phyloP scores from a whole-genome alignment of 768 basidiomycete genomes.

The Lactifluus volemus region DNA sequence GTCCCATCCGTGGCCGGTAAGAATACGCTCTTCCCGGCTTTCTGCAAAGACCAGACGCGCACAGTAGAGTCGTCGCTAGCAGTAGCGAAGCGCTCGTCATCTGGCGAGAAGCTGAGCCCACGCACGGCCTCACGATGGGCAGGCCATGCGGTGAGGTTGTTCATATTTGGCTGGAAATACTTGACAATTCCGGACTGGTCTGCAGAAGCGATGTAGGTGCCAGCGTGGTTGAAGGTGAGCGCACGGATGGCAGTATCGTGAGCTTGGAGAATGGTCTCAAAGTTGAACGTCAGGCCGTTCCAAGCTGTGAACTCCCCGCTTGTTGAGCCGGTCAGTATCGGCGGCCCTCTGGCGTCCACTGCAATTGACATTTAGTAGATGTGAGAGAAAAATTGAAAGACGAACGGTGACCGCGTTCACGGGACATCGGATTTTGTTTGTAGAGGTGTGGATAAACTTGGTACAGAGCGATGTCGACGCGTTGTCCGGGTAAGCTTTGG shows the following conservation, averaged over 20 bases:
- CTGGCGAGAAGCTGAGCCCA: conserved; percentile 34
- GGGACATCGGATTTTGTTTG: conserved; percentile 96
- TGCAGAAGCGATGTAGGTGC: conserved; percentile 85
- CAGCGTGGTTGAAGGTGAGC: conserved; percentile 71
- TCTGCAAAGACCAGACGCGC: conserved; percentile 91
- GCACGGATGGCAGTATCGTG: conserved; percentile 78
- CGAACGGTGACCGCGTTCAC: conserved; percentile 91
- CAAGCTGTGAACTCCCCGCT: conserved; percentile 98
- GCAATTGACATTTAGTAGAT: not conserved
- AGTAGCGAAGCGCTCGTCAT: conserved; percentile 87
- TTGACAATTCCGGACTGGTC: conserved; percentile 95
- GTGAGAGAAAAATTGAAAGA: conserved; percentile 19
- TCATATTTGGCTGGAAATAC: conserved; percentile 99
- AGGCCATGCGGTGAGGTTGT: conserved; percentile 90
- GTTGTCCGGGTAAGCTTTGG: conserved; percentile 87
- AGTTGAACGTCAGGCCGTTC: conserved; percentile 93
- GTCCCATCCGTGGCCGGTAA: conserved; percentile 98
- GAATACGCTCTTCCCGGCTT: conserved; percentile 76
- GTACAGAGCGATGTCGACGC: conserved; percentile 91
- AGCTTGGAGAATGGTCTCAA: conserved; percentile 98
- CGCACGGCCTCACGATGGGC: conserved; percentile 52
- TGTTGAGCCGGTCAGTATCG: conserved; percentile 92
- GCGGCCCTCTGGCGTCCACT: conserved; percentile 98
- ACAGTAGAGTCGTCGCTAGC: conserved; percentile 94
- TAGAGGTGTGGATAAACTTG: conserved; percentile 96